Base-by-base conservation (phyloP, 1,284 basidiomycete species). In the Mycosarcoma mackinlayi region DNA sequence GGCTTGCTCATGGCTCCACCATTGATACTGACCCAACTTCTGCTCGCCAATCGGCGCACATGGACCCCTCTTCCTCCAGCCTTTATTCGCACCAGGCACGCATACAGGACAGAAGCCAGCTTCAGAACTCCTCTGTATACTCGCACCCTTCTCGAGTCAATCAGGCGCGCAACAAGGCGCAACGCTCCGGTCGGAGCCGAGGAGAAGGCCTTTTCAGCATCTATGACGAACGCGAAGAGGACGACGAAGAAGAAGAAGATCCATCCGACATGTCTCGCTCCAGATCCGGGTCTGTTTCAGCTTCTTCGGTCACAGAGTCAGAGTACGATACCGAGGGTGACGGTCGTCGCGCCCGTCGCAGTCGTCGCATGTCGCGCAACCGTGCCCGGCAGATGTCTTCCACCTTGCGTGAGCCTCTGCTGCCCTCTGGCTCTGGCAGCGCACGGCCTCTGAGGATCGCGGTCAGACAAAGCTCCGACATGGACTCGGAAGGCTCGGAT, bases 1-100 rank as follows among this genome's bases (percentile, higher is more conserved):
- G 71, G 71, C 59, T 74, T 9, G 71, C 71, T 30, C 71, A 74
- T 27, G 71, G 71, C 24, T 72, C 69, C 19, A 63, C 59, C 48
- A 57, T 63, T 25, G 57, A 64, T 11, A 21, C 51, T 8, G 52
- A 56, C 21, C 18, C 45, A 11, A 14, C 13, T n/a, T 37, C 53
- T 3, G 30, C 35, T 1, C 39, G 23, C 33, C 27, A 18, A 14
- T 13, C 34, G 6, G 35, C 34, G 18, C 48, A 23, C 14, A 21
- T 45, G 21, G 50, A 58, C n/a, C 54, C 54, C 1, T 45, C 45
- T 24, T 34, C 41, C 5, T 59, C 63, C 11, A 53, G 63, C 45
- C 42, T 69, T 27, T 58, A 69, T 30, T 51, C 52, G 2, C 28
- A 33, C 14, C n/a, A 49, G 24, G 41, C 19, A 5, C 59, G 44